phyloP scores from a whole-genome alignment of 1,284 basidiomycete genomes.

The Cryptococcus sp. region DNA sequence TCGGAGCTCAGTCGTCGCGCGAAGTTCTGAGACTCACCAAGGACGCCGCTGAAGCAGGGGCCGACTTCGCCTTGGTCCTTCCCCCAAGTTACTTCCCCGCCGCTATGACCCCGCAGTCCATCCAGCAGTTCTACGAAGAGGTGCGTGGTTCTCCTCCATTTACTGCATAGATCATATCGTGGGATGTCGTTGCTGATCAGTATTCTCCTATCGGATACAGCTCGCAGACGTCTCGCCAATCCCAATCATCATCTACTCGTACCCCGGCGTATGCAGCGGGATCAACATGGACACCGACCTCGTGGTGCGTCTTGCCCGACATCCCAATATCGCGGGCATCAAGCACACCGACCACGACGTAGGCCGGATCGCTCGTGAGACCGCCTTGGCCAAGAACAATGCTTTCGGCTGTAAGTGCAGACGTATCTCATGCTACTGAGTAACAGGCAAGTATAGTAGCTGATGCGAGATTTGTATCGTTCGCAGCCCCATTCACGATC shows the following conservation, averaged over 20 bases:
- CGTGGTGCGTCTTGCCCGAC: conserved; percentile 29
- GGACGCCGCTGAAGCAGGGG: conserved; percentile 33
- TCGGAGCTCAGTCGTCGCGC: conserved; percentile 34
- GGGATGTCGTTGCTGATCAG: not conserved
- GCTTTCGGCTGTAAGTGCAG: conserved; percentile 21
- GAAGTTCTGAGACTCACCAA: conserved; percentile 28
- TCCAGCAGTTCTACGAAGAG: conserved; percentile 33
- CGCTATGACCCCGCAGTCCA: conserved; percentile 27
- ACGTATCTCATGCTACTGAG: not conserved
- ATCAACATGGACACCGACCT: conserved; percentile 42
- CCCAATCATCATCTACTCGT: conserved; percentile 43
- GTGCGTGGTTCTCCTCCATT: conserved; percentile 18
- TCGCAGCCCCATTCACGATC: conserved; percentile 38
- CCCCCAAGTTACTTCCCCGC: conserved; percentile 38
- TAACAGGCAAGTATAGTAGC: too few relatives aligned
- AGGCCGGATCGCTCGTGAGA: conserved; percentile 41
- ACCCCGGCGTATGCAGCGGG: conserved; percentile 39
- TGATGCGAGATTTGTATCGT: not conserved
- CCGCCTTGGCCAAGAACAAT: conserved; percentile 11
- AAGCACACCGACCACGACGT: conserved; percentile 50
- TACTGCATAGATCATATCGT: not conserved
- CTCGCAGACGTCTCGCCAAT: conserved; percentile 37
- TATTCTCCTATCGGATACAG: conserved; percentile 8
- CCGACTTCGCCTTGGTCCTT: conserved; percentile 35
- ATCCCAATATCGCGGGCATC: conserved; percentile 43